These are phyloP conservation scores for Melocanna baccifera DNA, from an alignment of 176 grass and related monocot species.

Conservation along the genomic window DNA sequence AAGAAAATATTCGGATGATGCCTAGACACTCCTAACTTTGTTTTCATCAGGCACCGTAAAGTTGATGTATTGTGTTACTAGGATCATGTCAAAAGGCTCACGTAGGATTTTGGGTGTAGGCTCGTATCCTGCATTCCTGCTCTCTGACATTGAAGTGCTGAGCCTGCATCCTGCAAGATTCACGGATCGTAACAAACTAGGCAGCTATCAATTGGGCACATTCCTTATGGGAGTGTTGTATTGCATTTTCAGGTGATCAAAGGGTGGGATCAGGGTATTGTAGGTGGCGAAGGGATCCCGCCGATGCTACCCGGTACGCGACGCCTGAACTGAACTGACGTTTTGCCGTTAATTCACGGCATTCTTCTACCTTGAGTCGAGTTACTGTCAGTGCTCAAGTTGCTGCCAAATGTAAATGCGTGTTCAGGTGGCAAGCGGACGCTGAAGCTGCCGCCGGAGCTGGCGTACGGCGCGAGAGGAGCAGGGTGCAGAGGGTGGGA, in stretches of 20 bases:
- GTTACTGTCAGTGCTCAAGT: background rate
- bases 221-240: background rate
- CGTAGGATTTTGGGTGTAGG: no score
- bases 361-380: background rate
- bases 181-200: background rate
- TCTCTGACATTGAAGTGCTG: background rate
- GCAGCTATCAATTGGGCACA: background rate
- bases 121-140: no score
- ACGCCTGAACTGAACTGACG: background rate
- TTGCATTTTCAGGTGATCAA: constrained; percentile 60
- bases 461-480: constrained; percentile 74
- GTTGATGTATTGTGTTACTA: background rate
- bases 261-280: constrained; percentile 94
- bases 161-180: background rate
- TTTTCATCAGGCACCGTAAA: no score
- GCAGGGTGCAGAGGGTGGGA: constrained; percentile 78
- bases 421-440: constrained; percentile 74
- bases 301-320: constrained; percentile 73
- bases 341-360: background rate
- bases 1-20: no score
- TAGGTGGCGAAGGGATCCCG: constrained; percentile 78
- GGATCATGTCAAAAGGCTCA: background rate
- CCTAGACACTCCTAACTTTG: no score
- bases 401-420: background rate
- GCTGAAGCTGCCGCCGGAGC: constrained; percentile 75